Conservation (phyloP, 345 rosid genomes). For the Heritiera littoralis region DNA sequence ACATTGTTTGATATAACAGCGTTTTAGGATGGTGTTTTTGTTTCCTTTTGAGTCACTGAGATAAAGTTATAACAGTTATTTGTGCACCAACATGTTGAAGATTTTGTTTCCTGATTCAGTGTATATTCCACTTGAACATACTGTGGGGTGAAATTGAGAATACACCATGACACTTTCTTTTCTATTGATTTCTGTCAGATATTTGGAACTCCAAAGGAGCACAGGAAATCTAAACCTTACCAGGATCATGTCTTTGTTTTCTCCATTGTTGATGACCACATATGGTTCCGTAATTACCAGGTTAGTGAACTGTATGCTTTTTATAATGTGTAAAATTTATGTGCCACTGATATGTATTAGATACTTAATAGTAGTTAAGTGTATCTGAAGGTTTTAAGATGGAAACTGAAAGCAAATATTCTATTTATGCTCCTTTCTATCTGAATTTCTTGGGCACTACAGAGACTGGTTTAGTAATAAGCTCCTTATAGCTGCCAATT, state of each 20-base stretch:
- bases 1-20: background rate
- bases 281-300: slow-evolving; percentile 99
- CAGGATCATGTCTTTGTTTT: slow-evolving; percentile 93
- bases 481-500: background rate
- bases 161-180: background rate
- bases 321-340: background rate
- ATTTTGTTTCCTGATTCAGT: background rate
- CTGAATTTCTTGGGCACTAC: background rate
- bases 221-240: slow-evolving; percentile 87
- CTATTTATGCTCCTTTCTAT: background rate
- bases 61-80: background rate
- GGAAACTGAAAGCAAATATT: slow-evolving; percentile 3
- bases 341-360: background rate
- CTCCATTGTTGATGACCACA: slow-evolving; percentile 89
- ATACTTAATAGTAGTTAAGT: background rate
- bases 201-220: slow-evolving; percentile 90
- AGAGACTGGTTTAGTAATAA: background rate
- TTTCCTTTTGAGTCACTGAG: slow-evolving; percentile 3
- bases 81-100: background rate
- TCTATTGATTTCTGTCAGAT: slow-evolving; percentile 42
- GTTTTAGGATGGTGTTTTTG: background rate
- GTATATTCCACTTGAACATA: background rate
- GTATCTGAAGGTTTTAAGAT: background rate
- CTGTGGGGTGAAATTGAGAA: background rate
- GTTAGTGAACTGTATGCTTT: slow-evolving; percentile 35